Conservation (phyloP, 2,329 filamentous ascomycete genomes). For the Ophiostoma triangulosporum region DNA sequence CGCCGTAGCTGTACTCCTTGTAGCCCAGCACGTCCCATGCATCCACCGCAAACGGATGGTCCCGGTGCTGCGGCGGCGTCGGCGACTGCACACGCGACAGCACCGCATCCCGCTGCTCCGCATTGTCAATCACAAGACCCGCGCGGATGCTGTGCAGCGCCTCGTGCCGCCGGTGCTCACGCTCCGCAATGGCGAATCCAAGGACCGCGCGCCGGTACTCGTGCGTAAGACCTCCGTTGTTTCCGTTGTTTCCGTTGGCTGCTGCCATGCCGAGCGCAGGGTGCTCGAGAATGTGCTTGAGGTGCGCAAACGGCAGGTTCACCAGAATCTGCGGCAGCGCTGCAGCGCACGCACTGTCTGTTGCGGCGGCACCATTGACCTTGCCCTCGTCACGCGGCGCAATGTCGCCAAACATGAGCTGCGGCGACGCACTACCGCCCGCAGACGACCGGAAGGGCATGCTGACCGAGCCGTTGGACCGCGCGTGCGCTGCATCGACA, state of each 20-base stretch:
- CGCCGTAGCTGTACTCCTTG: slow-evolving; percentile 9
- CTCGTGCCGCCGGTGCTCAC: slow-evolving; percentile 40
- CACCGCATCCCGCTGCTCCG: slow-evolving; percentile 8
- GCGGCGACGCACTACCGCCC: background rate
- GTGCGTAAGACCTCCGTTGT: no score
- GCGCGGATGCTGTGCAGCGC: slow-evolving; percentile 23
- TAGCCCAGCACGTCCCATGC: slow-evolving; percentile 15
- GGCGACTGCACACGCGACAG: slow-evolving; percentile 6
- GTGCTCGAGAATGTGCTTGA: slow-evolving; percentile 54
- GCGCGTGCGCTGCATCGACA: background rate
- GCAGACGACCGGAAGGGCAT: slow-evolving; percentile 5
- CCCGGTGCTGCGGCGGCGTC: slow-evolving; percentile 4
- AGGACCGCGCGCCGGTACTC: background rate
- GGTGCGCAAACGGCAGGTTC: slow-evolving; percentile 53
- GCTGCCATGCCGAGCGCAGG: slow-evolving; percentile 30
- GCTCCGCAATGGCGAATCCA: slow-evolving; percentile 37
- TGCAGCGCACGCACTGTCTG: slow-evolving; percentile 22
- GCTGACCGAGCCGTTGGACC: slow-evolving; percentile 10
- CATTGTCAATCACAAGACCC: background rate
- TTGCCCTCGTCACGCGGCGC: slow-evolving; percentile 19
- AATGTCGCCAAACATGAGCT: slow-evolving; percentile 60
- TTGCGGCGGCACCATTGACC: slow-evolving; percentile 3
- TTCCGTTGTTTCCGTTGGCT: background rate
- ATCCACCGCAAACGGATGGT: slow-evolving; percentile 6
- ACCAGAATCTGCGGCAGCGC: slow-evolving; percentile 53